These are phyloP conservation scores for Tolypocladium cylindrosporum DNA, from an alignment of 2,329 filamentous ascomycete species.

Conservation along the genomic window DNA sequence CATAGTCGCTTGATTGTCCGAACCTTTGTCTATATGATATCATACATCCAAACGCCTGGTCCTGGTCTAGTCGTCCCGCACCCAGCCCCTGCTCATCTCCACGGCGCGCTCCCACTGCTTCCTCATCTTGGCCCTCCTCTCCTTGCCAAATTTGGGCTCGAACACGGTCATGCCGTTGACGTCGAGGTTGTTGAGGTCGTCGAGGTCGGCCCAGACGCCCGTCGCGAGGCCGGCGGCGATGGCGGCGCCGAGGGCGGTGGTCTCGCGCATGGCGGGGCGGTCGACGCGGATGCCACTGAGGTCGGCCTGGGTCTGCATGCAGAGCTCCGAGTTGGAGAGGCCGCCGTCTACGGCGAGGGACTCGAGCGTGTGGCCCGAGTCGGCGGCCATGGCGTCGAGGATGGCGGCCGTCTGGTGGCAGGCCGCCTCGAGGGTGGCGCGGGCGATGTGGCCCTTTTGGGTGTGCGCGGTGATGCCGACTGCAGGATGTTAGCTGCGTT, in stretches of 20 bases:
- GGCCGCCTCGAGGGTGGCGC: conserved; percentile 81
- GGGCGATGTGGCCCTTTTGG: conserved; percentile 74
- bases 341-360: conserved; percentile 79
- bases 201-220: conserved; percentile 65
- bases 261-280: conserved; percentile 81
- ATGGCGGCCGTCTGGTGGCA: conserved; percentile 92
- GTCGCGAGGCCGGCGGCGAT: conserved; percentile 83
- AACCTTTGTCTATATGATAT: conserved; percentile 3
- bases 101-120: conserved; percentile 47
- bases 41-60: background rate
- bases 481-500: conserved; percentile 12
- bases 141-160: conserved; percentile 47
- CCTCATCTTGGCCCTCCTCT: conserved; percentile 30
- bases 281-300: conserved; percentile 74
- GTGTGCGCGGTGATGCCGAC: conserved; percentile 82
- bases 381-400: conserved; percentile 81
- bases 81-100: conserved; percentile 48
- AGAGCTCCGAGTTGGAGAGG: conserved; percentile 79
- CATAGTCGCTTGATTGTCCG: background rate
- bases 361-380: conserved; percentile 65
- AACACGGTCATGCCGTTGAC: conserved; percentile 61
- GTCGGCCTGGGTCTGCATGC: conserved; percentile 88
- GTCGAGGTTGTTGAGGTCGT: conserved; percentile 66
- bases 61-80: conserved; percentile 18
- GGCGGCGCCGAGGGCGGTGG: conserved; percentile 77